Base-by-base conservation (phyloP, 768 basidiomycete species). In the Boletus reticulatus region DNA sequence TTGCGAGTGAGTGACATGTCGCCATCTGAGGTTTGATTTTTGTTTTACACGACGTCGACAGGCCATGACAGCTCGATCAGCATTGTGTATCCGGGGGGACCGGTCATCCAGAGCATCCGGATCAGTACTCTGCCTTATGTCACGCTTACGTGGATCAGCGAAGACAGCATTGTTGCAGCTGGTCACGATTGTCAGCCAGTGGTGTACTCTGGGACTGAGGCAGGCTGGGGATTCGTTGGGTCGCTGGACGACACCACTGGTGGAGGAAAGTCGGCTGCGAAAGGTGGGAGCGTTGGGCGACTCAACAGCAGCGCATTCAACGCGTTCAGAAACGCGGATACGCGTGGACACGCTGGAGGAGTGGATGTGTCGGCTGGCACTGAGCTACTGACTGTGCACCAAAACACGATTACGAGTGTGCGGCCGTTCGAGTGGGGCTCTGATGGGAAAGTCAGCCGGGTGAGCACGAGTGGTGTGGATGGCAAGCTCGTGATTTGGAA, bases 151-250 rank as follows among this genome's bases (percentile, higher is more conserved):
- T 99, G 93, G 89, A 89, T 85, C 1, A 80, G 85, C 22, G 94
- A 97, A 70, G 81, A 87, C 55, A 74, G 84, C 10, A 72, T 99
- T 59, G 79, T 99, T 42, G 94, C 93, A 1, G 97, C 94, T 0
- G 97, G 97, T 0, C 96, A 99, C 73, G 97, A 98, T 70, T 99
- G 97, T 75, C 94, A 95, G 68, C 97, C 97, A 1, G 75, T 94
- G 22, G 82, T 97, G 29, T 95, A 94, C 73, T 78, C 82, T 3
- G 94, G 94, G 10, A 80, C 79, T 39, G 78, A 81, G 47, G 75
- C 70, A 27, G 94, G 93, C 1, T 99, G 97, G 97, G 78, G 83
- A 44, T 75, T 83, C 43, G 75, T 82, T 37, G 89, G 91, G 13
- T 92, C 88, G 54, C 80, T 99, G 61, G 97, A 98, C 67, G 92